A percentile compares a stretch with the other conserved stretches of the same genome.
These are phyloP conservation scores for Cryptomeria japonica DNA, from an alignment of 75 land plant species.

Conservation along the genomic window DNA sequence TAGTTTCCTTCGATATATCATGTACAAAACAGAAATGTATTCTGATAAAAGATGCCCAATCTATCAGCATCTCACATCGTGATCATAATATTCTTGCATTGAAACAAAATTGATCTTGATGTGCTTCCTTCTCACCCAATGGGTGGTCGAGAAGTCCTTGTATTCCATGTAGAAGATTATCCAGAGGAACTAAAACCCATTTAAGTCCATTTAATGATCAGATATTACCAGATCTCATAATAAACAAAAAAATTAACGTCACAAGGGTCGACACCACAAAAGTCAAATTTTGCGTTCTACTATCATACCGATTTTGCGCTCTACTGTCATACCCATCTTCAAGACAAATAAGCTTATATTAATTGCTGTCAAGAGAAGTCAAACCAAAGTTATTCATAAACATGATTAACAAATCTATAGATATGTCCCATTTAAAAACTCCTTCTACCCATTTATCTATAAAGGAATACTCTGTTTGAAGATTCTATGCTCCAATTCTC, in stretches of 20 bases:
- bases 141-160: neutral
- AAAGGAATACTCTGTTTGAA: neutral
- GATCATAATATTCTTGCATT: neutral
- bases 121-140: neutral
- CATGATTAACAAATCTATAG: too few species aligned
- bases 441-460: neutral
- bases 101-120: neutral
- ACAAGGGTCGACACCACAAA: neutral
- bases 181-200: neutral
- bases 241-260: neutral
- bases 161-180: neutral
- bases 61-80: too few species aligned
- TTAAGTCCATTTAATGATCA: neutral
- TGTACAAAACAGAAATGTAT: neutral
- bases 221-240: neutral
- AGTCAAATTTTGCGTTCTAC: neutral
- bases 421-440: neutral
- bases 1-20: neutral
- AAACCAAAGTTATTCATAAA: neutral
- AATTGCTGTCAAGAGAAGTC: neutral
- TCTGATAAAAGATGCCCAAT: neutral
- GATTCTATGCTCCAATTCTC: neutral
- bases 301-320: too few species aligned
- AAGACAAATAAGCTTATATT: neutral
- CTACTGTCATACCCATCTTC: neutral